Evolutionary conservation across 2,329 filamentous ascomycete species (phyloP), one percentile per base, ranked within the genome.

Genomic region (Botrytis hyacinthi): DNA sequence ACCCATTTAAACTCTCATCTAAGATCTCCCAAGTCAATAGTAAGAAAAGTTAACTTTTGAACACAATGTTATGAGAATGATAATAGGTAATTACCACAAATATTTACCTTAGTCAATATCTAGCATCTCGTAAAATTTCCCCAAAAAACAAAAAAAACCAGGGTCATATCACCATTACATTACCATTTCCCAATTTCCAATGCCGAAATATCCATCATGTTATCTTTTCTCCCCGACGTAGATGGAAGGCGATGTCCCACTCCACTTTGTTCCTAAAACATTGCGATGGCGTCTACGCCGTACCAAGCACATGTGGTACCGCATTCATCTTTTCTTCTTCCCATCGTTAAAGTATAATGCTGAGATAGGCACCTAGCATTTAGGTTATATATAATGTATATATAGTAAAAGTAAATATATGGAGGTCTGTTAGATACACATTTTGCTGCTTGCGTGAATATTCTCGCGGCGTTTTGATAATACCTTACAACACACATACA

Each of bases 191-290:
- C 44, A 20, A 20, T 46, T 46, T 46, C 44, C 44, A 46, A 46
- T 65, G 63, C 63, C 44, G 63, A 67, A 37, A 51, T 26, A 37
- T 6, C 44, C 63, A 51, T 51, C 44, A 67, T 10, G n/a, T 67
- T 44, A 67, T n/a, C 26, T n/a, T 37, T 67, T 51, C 44, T 51
- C 29, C 63, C 63, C 63, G 44, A 67, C 12, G 2, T 44, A 20
- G 42, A 37, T 18, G 14, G 26, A 51, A 51, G 48, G 48, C 12
- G 5, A 51, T 51, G 26, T 51, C 7, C 26, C 51, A 62, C 26
- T 62, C 35, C 60, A 61, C 59, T 16, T 37, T 61, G 10, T 62
- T 62, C 22, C 16, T 4, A 9, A 37, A 62, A 54, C 32, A 20
- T 46, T 67, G 32, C 65, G 16, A 20, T 46, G 54, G 32, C 46